Percentiles rank a stretch among this genome's conserved stretches.
Conservation (phyloP, 2,329 filamentous ascomycete genomes). For the Pestalotiopsis sp. region DNA sequence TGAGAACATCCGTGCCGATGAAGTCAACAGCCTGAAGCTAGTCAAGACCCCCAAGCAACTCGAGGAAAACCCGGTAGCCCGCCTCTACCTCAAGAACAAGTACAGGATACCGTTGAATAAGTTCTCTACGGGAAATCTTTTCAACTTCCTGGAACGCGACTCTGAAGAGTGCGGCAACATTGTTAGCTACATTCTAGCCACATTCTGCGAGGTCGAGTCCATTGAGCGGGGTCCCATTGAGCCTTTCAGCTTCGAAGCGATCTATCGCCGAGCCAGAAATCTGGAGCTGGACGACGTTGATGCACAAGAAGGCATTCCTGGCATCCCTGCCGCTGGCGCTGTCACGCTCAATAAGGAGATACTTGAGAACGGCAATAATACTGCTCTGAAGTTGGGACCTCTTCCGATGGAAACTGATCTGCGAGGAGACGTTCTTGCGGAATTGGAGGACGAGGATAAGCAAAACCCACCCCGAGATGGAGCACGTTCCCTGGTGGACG, state of each 20-base stretch:
- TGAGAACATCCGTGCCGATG: constrained; percentile 76
- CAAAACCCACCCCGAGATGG: constrained; percentile 73
- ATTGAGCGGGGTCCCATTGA: constrained; percentile 66
- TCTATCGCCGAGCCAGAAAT: constrained; percentile 61
- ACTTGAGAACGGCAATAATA: constrained; percentile 55
- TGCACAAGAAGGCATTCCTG: constrained; percentile 66
- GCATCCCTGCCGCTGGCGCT: constrained; percentile 60
- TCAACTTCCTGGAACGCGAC: constrained; percentile 89
- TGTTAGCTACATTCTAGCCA: constrained; percentile 72
- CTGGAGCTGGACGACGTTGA: constrained; percentile 66
- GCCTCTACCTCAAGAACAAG: constrained; percentile 82
- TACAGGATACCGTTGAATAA: constrained; percentile 90
- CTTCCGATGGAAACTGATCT: constrained; percentile 83
- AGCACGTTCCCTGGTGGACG: constrained; percentile 75
- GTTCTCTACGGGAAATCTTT: constrained; percentile 78
- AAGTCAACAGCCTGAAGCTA: constrained; percentile 74
- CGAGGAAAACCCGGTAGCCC: constrained; percentile 74
- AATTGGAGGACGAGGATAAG: constrained; percentile 84
- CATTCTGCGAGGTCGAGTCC: constrained; percentile 60
- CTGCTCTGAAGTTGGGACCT: constrained; percentile 74
- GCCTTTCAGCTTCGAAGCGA: constrained; percentile 64
- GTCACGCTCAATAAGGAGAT: constrained; percentile 57
- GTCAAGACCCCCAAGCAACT: constrained; percentile 80
- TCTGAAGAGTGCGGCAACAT: constrained; percentile 78
- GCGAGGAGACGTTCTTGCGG: constrained; percentile 82